Evolutionary conservation across 2,329 filamentous ascomycete genomes (phyloP), one percentile per base, ranked within the genome.

Genomic region (Metarhizium rileyi): DNA sequence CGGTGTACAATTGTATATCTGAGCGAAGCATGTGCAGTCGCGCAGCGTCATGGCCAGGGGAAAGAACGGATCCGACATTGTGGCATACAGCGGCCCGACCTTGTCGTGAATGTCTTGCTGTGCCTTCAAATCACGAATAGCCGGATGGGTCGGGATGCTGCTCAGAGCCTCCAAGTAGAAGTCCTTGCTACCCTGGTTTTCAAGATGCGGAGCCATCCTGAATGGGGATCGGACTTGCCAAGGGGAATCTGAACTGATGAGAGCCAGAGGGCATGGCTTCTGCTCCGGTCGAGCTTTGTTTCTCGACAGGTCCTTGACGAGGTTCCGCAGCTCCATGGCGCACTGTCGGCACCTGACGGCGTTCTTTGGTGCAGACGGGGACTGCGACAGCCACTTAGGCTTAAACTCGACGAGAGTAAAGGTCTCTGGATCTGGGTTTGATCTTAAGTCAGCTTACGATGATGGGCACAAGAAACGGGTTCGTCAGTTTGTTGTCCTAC

Each of bases 301-400:
- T 45, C 56, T 57, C 28, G 58, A 60, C 12, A 65, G 59, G 48
- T 67, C 61, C 40, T 56, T 59, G 46, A 68, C 49, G 35, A 65
- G 61, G 49, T 66, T 66, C 46, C 62, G 61, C 45, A 71, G 60
- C 53, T 70, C 66, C 43, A 69, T 70, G 35, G 87, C 87, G 63
- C 87, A 93, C 36, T 84, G 89, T 28, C 87, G 80, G 67, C 87
- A 93, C 46, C 85, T 74, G 46, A 71, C 76, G 38, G 85, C 78
- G 26, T 69, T 66, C 0, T 61, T 25, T 1, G 87, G 87, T 0
- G 87, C 86, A 35, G 79, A 81, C 4, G 83, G 86, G 2, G 86
- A 90, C 63, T 90, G 86, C 8, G 75, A 69, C 25, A 93, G 76
- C 87, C 87, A 93, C 66, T 93, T 93, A 14, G 87, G 87, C 63